These are phyloP conservation scores for Pholiota conissans DNA, from an alignment of 768 basidiomycete genomes.

Conservation along the genomic window DNA sequence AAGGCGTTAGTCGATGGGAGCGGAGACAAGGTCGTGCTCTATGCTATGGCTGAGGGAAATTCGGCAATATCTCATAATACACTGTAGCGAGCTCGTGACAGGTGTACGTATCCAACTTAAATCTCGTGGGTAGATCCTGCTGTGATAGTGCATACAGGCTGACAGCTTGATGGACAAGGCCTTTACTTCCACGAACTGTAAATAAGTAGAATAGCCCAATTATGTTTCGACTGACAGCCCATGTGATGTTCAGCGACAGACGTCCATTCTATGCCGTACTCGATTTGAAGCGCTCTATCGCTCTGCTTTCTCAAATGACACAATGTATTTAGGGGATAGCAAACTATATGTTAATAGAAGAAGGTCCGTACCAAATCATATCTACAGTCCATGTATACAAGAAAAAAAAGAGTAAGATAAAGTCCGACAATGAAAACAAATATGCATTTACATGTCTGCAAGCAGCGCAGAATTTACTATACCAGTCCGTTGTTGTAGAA, in stretches of 20 bases:
- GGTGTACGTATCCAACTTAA: slow-evolving; percentile 1
- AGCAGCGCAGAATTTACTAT: neutral
- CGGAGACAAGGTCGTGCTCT: slow-evolving; percentile 20
- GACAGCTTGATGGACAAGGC: neutral
- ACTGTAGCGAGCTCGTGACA: slow-evolving; percentile 3
- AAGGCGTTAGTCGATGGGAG: slow-evolving; percentile 22
- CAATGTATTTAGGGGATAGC: neutral
- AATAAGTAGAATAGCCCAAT: neutral
- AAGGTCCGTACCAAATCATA: neutral
- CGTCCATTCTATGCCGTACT: neutral
- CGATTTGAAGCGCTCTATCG: neutral
- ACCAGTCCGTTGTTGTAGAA: neutral
- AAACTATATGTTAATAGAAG: neutral
- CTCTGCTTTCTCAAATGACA: neutral
- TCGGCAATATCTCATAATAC: slow-evolving; percentile 7
- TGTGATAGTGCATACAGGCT: slow-evolving; percentile 1
- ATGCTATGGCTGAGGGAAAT: slow-evolving; percentile 21
- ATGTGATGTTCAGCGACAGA: neutral
- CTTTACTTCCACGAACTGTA: neutral
- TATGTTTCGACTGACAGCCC: neutral
- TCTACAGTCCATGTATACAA: neutral
- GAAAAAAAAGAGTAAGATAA: neutral
- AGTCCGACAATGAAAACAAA: neutral
- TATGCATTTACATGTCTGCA: neutral
- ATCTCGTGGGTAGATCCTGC: slow-evolving; percentile 13